Base-by-base conservation (phyloP, 495 filamentous ascomycete species). In the Penicillium odoratum region DNA sequence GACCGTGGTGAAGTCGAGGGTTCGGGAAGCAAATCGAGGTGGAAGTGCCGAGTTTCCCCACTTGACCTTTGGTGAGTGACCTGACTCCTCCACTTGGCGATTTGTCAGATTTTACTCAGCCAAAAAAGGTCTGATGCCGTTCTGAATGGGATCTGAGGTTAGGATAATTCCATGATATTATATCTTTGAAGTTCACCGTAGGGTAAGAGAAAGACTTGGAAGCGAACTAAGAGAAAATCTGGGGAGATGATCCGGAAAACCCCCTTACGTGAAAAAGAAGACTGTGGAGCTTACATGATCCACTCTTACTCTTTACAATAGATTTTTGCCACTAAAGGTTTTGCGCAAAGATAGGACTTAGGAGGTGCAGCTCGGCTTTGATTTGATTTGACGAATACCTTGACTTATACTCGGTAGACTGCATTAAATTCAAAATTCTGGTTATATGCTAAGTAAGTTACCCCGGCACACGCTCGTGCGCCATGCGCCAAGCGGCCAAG, bases 41-140 rank as follows among this genome's bases (percentile, higher is more conserved):
- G 16, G 58, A 69, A 67, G 56, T 69, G 66, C 66, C 66, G 66
- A 43, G 21, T 21, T 30, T 55, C 66, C 53, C 66, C 57, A 61
- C 58, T 57, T 21, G 30, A 33, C 30, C 2, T 21, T 21, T 21
- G 21, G 21, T 21, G 2, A 21, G 21, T 44, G 8, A 34, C 30
- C 48, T 40, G 16, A 25, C 33, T 44, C 53, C 57, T 60, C 63
- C 60, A 64, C 63, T 59, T 52, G 50, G 25, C 21, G 43, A 50
- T 66, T 69, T 61, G 66, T 69, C 61, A 69, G 54, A 50, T 10
- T 51, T 69, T 50, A 69, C 56, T 69, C 66, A 67, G 64, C 66
- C 9, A 2, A 21, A 21, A 21, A 21, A 2, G 25, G 51, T 21
- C 46, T n/a, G 46, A 26, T 48, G 13, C 15, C 38, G 34, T 40